A percentile compares a stretch with the other conserved stretches of the same genome.
Conservation (phyloP, 2,329 filamentous ascomycete genomes). For the Geosmithia flava region DNA sequence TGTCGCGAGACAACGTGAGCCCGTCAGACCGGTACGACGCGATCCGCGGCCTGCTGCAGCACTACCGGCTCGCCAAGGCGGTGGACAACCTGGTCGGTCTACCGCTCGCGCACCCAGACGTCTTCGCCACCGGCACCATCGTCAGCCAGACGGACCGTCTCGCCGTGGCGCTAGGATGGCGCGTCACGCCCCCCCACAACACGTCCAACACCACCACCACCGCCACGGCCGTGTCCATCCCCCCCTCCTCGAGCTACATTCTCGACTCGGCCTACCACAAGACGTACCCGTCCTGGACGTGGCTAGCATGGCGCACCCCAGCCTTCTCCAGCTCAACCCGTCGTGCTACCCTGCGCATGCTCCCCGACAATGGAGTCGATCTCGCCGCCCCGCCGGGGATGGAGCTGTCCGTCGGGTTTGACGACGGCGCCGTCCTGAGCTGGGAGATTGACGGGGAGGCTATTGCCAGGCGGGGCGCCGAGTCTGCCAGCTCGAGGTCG, state of each 20-base stretch:
- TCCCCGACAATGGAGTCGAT: conserved; percentile 9
- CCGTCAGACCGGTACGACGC: conserved; percentile 19
- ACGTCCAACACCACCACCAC: not conserved
- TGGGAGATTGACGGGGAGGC: conserved; percentile 22
- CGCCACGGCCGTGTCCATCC: not conserved
- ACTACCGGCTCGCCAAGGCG: conserved; percentile 7
- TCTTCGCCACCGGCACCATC: conserved; percentile 7
- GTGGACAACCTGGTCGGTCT: conserved; percentile 19
- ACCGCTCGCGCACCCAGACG: conserved; percentile 19
- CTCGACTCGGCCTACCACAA: conserved; percentile 7
- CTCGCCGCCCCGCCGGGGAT: conserved; percentile 16
- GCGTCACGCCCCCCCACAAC: not conserved
- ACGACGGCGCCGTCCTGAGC: conserved; percentile 16
- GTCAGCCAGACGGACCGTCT: conserved; percentile 20
- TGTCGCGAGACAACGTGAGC: conserved; percentile 13
- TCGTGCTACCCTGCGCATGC: conserved; percentile 16
- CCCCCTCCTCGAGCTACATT: not conserved
- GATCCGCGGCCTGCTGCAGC: conserved; percentile 17
- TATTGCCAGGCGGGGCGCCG: conserved; percentile 12
- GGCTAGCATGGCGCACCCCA: conserved; percentile 20
- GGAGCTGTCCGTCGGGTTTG: conserved; percentile 20
- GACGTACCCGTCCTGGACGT: conserved; percentile 23
- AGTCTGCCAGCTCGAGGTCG: conserved; percentile 11
- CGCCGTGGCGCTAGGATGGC: conserved; percentile 21
- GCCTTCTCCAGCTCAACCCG: conserved; percentile 2